Evolutionary conservation across 2,329 filamentous ascomycete species (phyloP), one percentile per base, ranked within the genome.

Genomic region (Incumbomyces delicatus): DNA sequence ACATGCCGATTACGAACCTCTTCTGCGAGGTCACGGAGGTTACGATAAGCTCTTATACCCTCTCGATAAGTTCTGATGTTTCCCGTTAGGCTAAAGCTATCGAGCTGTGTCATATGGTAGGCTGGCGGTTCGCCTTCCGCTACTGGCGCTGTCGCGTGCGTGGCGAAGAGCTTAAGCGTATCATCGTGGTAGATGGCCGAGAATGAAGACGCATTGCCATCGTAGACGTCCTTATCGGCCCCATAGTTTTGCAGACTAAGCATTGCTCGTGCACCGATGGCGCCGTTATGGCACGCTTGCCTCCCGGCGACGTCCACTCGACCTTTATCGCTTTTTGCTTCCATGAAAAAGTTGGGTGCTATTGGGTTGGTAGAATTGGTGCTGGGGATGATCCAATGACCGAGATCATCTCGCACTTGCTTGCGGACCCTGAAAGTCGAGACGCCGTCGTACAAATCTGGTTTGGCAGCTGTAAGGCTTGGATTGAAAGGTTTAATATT

Each of bases 71-170:
- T 54, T 1, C 66, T 53, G 2, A 39, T 20, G 39, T 53, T 47
- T 27, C 41, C 41, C 0, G 59, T 66, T 54, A 70, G 50, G 2
- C 1, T 46, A 31, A 35, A 68, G 2, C n/a, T 39, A 0, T 50
- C 40, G 0, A 70, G 2, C 40, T 63, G 53, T 10, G 63, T 68
- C 64, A 70, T 72, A 41, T 70, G 59, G 55, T 71, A 72, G n/a
- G n/a, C n/a, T n/a, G n/a, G n/a, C n/a, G n/a, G n/a, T n/a, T n/a
- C n/a, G 8, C 22, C 22, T 27, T 27, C 5, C 22, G 22, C 5
- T 27, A 5, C 8, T 8, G 22, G 22, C 8, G 4, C 8, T 4
- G 22, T 27, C 8, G 22, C 5, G 22, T 27, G 22, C 4, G 22
- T 27, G 22, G 22, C 22, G 22, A 5, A 27, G 22, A 27, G 22